Conservation (phyloP, 2,329 filamentous ascomycete species). For the Aspergillus calidoustus region DNA sequence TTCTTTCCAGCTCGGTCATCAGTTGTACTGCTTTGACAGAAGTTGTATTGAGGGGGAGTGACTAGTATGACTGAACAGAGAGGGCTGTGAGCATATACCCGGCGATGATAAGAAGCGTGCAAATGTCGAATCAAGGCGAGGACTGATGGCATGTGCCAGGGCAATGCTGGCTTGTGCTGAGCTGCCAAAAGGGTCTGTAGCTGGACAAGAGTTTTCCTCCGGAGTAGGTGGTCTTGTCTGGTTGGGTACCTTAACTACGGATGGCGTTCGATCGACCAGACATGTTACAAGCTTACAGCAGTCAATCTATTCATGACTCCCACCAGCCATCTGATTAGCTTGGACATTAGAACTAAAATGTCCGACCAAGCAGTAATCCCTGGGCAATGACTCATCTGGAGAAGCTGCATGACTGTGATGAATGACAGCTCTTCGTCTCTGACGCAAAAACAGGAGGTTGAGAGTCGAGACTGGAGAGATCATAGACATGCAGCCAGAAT, state of each 20-base stretch:
- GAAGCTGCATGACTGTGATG: background rate
- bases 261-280: slow-evolving; percentile 10
- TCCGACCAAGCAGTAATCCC: background rate
- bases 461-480: slow-evolving; percentile 14
- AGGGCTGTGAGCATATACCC: background rate
- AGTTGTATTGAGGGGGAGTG: background rate
- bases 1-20: slow-evolving; percentile 19
- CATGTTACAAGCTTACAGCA: slow-evolving; percentile 4
- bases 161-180: slow-evolving; percentile 2
- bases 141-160: background rate
- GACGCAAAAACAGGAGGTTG: slow-evolving; percentile 5
- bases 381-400: slow-evolving; percentile 5
- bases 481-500: slow-evolving; percentile 22
- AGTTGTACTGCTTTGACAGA: slow-evolving; percentile 1
- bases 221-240: slow-evolving; percentile 1
- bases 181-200: slow-evolving; percentile 4
- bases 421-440: background rate
- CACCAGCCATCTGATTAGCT: slow-evolving; percentile 10
- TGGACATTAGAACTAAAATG: slow-evolving; percentile 1
- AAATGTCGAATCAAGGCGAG: background rate
- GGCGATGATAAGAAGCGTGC: background rate
- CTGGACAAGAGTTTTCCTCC: background rate
- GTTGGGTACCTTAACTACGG: slow-evolving; percentile 10
- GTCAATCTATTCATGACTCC: slow-evolving; percentile 13
- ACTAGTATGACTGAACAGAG: background rate